Base-by-base conservation (phyloP, 108 stramenopile genomes). In the Skeletonema grethae region DNA sequence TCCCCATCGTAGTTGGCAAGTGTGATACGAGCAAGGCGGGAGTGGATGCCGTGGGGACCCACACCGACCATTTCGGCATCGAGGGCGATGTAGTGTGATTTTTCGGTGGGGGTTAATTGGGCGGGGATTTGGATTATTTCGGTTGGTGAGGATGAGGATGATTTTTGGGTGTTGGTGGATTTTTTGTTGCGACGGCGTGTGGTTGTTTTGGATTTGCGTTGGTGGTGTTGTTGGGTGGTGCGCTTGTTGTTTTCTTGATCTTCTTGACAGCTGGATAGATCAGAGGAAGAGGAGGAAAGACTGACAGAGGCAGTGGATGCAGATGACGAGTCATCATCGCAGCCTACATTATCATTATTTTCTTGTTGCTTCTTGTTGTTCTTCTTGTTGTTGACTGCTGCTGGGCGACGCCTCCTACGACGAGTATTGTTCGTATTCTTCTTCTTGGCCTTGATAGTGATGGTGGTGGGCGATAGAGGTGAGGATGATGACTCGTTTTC, bases 21-120 rank as follows among this genome's bases (percentile, higher is more conserved):
- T 18, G 88, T 82, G 16, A 97, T 88, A 29, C 94, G 85, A 8
- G 89, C 68, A 22, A 95, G 82, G 18, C 82, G 88, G 13, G 86
- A 87, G 4, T 35, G 35, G 7, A 24, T 28, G 32, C 86, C 86
- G 38, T 72, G 62, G 2, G 58, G 39, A 7, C 88, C 88, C 1
- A 95, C 86, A 25, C 94, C 94, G 0, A 99, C 98, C 94, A 97
- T 95, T 73, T 97, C 98, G 53, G 94, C 95, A 34, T 96, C 91
- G 57, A 99, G 74, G 11, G 85, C 85, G 60, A 97, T 80, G 70
- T 89, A 89, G 9, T 62, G 73, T 32, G 73, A 39, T 56, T 70
- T 69, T 46, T 83, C 73, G 35, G 35, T 48, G 20, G 60, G 61
- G 11, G 75, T 63, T 28, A 69, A 34, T 62, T 79, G 61, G 31